Conservation (phyloP, 257 asterid genomes). For the Jacaranda mimosifolia region DNA sequence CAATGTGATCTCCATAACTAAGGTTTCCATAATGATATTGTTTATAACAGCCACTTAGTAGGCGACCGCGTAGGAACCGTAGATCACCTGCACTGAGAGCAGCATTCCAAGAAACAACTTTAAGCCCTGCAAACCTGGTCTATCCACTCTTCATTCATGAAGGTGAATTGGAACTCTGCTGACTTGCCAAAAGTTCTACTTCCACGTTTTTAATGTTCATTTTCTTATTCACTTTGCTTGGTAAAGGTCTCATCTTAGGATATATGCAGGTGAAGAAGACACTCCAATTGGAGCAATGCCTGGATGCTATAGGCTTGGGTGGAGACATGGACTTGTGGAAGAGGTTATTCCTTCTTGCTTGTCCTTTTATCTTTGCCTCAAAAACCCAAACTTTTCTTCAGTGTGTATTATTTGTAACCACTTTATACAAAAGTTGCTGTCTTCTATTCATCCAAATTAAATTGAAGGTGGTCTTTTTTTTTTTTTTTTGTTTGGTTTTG, state of each 20-base stretch:
- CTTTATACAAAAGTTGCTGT: background rate
- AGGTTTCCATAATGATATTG: background rate
- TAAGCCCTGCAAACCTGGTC: conserved; percentile 92
- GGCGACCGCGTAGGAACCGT: conserved; percentile 94
- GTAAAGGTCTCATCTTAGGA: conserved; percentile 23
- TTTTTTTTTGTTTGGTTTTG: no score
- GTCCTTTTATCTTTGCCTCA: conserved; percentile 24
- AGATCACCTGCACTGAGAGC: conserved; percentile 73
- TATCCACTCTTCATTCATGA: conserved; percentile 98
- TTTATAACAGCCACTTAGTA: conserved; percentile 65
- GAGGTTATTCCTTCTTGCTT: conserved; percentile 64
- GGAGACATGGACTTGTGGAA: conserved; percentile 96
- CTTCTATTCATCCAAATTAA: background rate
- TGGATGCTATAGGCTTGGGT: conserved; percentile 97
- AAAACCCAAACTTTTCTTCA: background rate
- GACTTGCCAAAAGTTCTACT: background rate
- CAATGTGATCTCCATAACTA: background rate
- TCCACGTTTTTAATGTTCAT: background rate
- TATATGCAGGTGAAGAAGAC: conserved; percentile 86
- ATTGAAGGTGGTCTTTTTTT: no score
- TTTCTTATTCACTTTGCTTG: conserved; percentile 18
- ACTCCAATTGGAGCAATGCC: conserved; percentile 99
- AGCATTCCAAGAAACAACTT: conserved; percentile 89
- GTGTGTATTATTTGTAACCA: background rate
- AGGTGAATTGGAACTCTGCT: conserved; percentile 52